Base-by-base conservation (phyloP, 495 filamentous ascomycete genomes). In the Lepraria neglecta region DNA sequence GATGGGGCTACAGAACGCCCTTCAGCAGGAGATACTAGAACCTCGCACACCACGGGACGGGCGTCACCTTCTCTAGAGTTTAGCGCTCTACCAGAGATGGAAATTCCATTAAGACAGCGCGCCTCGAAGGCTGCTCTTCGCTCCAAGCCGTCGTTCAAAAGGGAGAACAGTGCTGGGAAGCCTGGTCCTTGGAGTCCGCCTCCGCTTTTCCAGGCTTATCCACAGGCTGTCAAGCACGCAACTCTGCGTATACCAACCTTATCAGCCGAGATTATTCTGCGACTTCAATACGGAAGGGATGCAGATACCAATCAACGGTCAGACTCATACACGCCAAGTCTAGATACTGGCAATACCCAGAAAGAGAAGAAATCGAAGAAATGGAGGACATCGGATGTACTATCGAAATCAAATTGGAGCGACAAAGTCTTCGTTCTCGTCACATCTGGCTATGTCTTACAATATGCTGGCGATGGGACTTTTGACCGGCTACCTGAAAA, bases 141-240 rank as follows among this genome's bases (percentile, higher is more conserved):
- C 42, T 47, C 59, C 4, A 62, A 51, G 43, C 14, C 59, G 35
- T 66, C 64, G 12, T 64, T 62, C 30, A 62, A 51, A 46, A 59
- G 46, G 43, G 56, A 63, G 6, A 45, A 27, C 19, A 44, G 35
- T 9, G 44, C 42, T 5, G 56, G 19, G 3, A 64, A 62, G 33
- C 59, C 75, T 10, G 68, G 72, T 17, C 62, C 78, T 14, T 95
- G 90, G 87, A 81, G 84, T 58, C 86, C 89, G 4, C 91, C 91
- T 9, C 88, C 92, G 4, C 77, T 97, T 7, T 96, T 91, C 73
- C 84, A 95, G 68, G 90, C 90, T n/a, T 96, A 90, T 70, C 87
- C 91, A 1, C 92, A 96, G 71, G 83, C 91, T 10, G 82, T 75
- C 62, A 87, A 82, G 64, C 77, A 86, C 70, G 78, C 76, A 19